Conservation (phyloP, 2,329 filamentous ascomycete species). For the Corynespora cassiicola region DNA sequence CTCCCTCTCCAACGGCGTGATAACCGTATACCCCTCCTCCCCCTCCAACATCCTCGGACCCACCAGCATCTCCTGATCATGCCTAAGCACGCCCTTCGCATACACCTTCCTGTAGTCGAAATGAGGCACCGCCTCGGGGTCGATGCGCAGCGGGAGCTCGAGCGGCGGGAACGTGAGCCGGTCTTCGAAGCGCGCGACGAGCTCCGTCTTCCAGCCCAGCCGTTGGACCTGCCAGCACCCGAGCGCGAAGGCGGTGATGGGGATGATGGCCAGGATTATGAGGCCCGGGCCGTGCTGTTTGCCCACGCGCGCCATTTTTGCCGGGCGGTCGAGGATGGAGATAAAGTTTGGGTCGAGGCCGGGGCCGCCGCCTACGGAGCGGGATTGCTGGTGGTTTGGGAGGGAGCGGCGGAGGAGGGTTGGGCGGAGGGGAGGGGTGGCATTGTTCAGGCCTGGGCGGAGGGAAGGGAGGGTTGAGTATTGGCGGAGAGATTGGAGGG, state of each 20-base stretch:
- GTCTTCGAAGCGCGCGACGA: slow-evolving; percentile 92
- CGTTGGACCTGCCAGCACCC: slow-evolving; percentile 96
- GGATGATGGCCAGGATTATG: slow-evolving; percentile 84
- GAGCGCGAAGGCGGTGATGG: slow-evolving; percentile 85
- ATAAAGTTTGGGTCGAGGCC: slow-evolving; percentile 78
- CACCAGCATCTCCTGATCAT: slow-evolving; percentile 96
- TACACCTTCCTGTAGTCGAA: slow-evolving; percentile 91
- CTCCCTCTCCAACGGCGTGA: slow-evolving; percentile 85
- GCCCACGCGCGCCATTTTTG: slow-evolving; percentile 77
- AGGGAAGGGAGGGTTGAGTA: slow-evolving; percentile 7
- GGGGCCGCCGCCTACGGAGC: slow-evolving; percentile 49
- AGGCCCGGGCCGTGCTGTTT: slow-evolving; percentile 80
- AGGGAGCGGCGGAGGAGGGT: slow-evolving; percentile 29
- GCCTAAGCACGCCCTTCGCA: slow-evolving; percentile 75
- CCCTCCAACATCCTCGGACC: slow-evolving; percentile 90
- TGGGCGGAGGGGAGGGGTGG: slow-evolving; percentile 23
- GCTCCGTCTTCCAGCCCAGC: slow-evolving; percentile 89
- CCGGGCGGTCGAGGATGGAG: slow-evolving; percentile 86
- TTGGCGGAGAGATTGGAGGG: slow-evolving; percentile 31
- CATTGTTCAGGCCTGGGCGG: too few relatives aligned
- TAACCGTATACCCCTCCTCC: slow-evolving; percentile 86
- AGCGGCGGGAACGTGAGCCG: slow-evolving; percentile 84
- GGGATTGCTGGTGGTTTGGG: too few relatives aligned
- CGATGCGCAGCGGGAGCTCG: slow-evolving; percentile 78
- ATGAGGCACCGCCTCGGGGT: slow-evolving; percentile 79